Conservation (phyloP, 192 early-diverging fungal genomes). For the Backusella mclennaniae region DNA sequence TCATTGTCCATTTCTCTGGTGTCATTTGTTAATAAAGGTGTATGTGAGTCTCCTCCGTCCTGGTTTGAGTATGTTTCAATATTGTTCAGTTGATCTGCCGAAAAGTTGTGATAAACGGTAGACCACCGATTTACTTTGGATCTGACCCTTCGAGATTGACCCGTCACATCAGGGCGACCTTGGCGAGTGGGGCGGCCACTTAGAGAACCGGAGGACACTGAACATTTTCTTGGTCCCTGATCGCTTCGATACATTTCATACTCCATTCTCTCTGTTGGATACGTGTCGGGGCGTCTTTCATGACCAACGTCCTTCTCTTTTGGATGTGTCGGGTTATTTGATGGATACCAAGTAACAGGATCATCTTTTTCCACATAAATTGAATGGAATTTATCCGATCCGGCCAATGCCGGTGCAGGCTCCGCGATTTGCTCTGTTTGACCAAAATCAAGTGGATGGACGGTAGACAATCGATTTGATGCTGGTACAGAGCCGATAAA, state of each 20-base stretch:
- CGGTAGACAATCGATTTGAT: neutral
- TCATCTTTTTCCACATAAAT: neutral
- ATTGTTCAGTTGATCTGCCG: neutral
- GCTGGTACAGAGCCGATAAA: neutral
- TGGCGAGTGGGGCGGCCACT: neutral
- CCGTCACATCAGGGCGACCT: neutral
- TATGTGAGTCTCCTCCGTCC: neutral
- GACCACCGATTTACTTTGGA: neutral
- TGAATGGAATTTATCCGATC: neutral
- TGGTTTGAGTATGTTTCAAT: neutral
- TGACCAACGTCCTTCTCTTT: neutral
- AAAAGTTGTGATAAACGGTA: neutral
- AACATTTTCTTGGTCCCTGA: neutral
- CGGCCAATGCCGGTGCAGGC: neutral
- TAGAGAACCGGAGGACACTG: neutral
- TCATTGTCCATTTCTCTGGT: neutral
- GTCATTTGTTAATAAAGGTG: neutral
- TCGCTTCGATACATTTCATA: constrained; percentile 19
- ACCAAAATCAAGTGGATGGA: constrained; percentile 14
- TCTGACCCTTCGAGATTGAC: neutral
- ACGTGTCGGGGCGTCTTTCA: neutral
- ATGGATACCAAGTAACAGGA: neutral
- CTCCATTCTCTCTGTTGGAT: constrained; percentile 7
- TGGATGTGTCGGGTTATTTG: neutral
- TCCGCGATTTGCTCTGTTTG: neutral